Conservation (phyloP, 1,284 basidiomycete species). For the Tylopilus sp. region DNA sequence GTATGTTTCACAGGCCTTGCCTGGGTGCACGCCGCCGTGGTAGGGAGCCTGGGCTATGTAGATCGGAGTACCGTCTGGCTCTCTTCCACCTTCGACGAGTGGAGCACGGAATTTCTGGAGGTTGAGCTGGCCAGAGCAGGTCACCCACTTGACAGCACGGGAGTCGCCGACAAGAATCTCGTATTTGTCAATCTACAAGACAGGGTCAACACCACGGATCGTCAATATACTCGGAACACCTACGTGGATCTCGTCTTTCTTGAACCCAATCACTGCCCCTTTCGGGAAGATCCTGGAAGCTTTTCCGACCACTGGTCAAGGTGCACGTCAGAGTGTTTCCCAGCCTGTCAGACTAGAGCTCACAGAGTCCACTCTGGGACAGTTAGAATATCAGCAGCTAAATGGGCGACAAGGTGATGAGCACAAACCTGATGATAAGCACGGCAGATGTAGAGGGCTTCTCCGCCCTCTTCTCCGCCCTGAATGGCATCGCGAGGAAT, state of each 20-base stretch:
- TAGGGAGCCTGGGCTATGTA: constrained; percentile 59
- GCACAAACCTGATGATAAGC: constrained; percentile 55
- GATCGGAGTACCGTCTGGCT: constrained; percentile 56
- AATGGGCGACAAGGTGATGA: neutral
- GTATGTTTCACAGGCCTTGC: constrained; percentile 53
- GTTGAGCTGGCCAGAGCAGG: constrained; percentile 44
- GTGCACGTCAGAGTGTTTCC: constrained; percentile 1
- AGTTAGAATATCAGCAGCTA: constrained; percentile 12
- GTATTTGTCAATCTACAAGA: constrained; percentile 49
- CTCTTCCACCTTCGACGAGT: constrained; percentile 66
- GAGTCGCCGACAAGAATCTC: constrained; percentile 68
- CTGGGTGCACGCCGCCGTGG: constrained; percentile 53
- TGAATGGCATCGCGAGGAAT: constrained; percentile 58
- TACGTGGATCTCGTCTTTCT: constrained; percentile 55
- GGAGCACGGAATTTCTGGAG: constrained; percentile 40
- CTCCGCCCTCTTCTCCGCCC: constrained; percentile 52
- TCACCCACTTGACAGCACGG: constrained; percentile 56
- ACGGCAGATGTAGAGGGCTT: constrained; percentile 54
- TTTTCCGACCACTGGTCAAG: constrained; percentile 59
- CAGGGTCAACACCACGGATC: neutral
- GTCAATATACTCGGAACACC: constrained; percentile 18
- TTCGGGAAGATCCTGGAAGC: constrained; percentile 52
- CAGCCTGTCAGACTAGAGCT: constrained; percentile 22
- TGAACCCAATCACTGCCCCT: constrained; percentile 61
- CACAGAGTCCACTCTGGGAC: constrained; percentile 52